Conservation (phyloP, 163 green algal genomes). For the Botryococcus braunii region DNA sequence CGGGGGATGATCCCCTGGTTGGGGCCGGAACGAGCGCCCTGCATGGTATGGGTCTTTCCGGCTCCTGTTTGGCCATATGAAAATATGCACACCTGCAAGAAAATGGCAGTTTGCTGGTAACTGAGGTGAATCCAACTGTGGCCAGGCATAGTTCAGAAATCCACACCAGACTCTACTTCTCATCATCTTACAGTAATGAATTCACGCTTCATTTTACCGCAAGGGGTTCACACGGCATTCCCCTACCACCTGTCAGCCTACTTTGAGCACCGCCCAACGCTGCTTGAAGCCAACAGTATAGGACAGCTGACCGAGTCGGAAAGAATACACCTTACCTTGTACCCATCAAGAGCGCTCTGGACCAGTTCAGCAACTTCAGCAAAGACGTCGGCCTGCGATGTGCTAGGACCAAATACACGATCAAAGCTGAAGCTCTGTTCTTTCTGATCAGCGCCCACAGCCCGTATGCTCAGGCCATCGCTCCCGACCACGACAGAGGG, state of each 20-base stretch:
- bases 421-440: constrained; percentile 75
- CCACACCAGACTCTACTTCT: no score
- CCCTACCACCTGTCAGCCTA: no score
- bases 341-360: constrained; percentile 91
- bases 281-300: no score
- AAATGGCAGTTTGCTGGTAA: neutral
- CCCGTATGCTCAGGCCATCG: constrained; percentile 42
- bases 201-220: no score
- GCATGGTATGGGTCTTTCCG: constrained; percentile 99
- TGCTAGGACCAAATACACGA: constrained; percentile 54
- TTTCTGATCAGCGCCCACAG: constrained; percentile 54
- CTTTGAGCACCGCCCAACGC: no score
- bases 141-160: no score
- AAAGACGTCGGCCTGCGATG: constrained; percentile 73
- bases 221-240: no score
- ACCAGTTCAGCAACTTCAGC: constrained; percentile 83
- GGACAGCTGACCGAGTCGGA: no score
- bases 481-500: constrained; percentile 31
- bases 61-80: constrained; percentile 95
- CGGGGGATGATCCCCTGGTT: constrained; percentile 85
- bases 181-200: no score
- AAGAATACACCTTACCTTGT: constrained; percentile 68
- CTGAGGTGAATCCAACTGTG: no score
- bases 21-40: constrained; percentile 47
- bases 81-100: constrained; percentile 88